Conservation (phyloP, 352 stramenopile species). For the Phytophthora chlamydospora region DNA sequence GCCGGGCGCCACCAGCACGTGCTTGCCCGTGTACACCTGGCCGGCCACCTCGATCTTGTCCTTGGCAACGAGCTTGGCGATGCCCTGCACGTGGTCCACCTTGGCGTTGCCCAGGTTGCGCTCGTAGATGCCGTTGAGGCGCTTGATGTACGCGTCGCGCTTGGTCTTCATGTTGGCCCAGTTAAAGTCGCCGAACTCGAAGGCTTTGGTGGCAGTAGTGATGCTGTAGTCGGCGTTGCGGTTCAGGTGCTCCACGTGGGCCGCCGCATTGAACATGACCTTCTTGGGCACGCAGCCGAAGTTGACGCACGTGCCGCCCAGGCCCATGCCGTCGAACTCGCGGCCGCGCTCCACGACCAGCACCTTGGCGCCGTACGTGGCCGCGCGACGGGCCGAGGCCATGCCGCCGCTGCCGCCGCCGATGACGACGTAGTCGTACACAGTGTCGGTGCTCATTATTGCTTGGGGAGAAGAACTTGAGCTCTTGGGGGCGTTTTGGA, state of each 20-base stretch:
- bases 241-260: conserved; percentile 80
- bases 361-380: conserved; percentile 95
- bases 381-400: conserved; percentile 91
- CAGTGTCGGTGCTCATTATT: conserved; percentile 51
- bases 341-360: conserved; percentile 92
- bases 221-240: conserved; percentile 78
- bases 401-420: conserved; percentile 93
- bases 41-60: conserved; percentile 86
- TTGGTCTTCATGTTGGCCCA: conserved; percentile 93
- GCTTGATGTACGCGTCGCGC: conserved; percentile 94
- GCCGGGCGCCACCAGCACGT: conserved; percentile 96
- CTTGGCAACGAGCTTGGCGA: conserved; percentile 87
- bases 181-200: conserved; percentile 84
- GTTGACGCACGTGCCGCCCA: conserved; percentile 98
- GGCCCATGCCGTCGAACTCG: conserved; percentile 60
- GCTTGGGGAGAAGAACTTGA: conserved; percentile 1
- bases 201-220: conserved; percentile 46
- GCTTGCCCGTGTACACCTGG: conserved; percentile 79
- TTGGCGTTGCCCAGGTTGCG: conserved; percentile 92
- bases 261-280: conserved; percentile 95
- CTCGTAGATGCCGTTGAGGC: conserved; percentile 98
- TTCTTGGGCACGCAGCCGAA: conserved; percentile 99
- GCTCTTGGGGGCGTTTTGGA: conserved; percentile 23
- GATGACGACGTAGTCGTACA: conserved; percentile 93
- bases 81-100: conserved; percentile 89